These are phyloP conservation scores for Zychaea mexicana DNA, from an alignment of 371 early-diverging fungal genomes.

Conservation along the genomic window DNA sequence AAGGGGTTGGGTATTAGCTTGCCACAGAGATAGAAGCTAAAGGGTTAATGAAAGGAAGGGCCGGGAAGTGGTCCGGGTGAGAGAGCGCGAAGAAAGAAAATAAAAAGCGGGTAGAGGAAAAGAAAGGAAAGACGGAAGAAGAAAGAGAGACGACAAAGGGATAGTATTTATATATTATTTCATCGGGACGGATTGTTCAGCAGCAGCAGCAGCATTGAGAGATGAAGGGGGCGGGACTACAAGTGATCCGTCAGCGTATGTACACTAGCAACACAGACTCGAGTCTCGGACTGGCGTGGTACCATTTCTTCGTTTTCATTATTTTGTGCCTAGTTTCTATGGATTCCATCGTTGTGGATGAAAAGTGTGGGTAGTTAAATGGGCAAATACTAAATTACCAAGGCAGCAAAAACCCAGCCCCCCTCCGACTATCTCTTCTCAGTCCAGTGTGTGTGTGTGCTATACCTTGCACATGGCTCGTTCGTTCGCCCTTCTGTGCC, in stretches of 20 bases:
- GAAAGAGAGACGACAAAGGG: no score
- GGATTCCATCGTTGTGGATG: slow-evolving; percentile 1
- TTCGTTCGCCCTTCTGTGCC: no score
- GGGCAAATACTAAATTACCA: no score
- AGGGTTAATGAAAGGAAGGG: neutral
- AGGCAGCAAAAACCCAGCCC: slow-evolving; percentile 2
- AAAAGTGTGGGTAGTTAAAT: neutral
- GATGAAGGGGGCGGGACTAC: neutral
- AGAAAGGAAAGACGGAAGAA: neutral
- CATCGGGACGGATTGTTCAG: no score
- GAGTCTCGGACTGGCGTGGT: slow-evolving; percentile 2
- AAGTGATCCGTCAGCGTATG: no score
- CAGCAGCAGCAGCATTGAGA: neutral
- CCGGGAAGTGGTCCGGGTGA: neutral
- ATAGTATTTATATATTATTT: neutral
- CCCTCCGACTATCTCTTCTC: neutral
- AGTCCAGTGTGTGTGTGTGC: no score
- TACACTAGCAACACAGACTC: no score
- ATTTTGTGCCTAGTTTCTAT: slow-evolving; percentile 1
- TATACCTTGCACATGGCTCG: neutral
- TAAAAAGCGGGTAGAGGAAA: neutral
- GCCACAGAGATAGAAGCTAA: neutral
- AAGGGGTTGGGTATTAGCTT: neutral
- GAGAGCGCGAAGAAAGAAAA: neutral
- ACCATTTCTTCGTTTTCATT: neutral